phyloP scores from a whole-genome alignment of 192 early-diverging fungal species.

The Podila verticillata region DNA sequence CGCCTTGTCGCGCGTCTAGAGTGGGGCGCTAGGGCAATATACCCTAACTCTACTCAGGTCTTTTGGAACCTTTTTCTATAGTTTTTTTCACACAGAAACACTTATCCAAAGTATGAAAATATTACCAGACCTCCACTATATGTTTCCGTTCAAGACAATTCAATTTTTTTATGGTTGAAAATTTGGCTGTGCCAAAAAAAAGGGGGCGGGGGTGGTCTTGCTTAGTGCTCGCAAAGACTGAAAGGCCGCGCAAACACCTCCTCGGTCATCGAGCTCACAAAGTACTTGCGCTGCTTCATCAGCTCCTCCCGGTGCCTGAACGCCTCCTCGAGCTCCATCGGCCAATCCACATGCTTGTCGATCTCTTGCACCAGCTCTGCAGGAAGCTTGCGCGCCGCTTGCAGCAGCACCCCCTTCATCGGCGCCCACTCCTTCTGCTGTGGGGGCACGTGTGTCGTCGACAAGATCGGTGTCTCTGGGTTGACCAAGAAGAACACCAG shows the following conservation, averaged over 20 bases:
- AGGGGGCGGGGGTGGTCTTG: no score
- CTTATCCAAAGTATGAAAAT: no score
- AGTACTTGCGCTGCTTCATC: conserved; percentile 18
- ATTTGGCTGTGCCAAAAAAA: no score
- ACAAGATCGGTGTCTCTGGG: conserved; percentile 60
- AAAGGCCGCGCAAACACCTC: conserved; percentile 21
- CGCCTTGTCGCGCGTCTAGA: no score
- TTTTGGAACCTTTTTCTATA: no score
- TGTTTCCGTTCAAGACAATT: no score
- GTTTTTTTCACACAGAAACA: no score
- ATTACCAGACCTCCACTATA: no score
- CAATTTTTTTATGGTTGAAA: no score
- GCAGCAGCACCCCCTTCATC: neutral
- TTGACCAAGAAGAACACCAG: conserved; percentile 78
- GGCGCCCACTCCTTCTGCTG: conserved; percentile 61
- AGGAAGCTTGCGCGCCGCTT: conserved; percentile 4
- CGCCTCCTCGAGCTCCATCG: conserved; percentile 13
- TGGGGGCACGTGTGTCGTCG: conserved; percentile 69
- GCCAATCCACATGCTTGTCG: conserved; percentile 14
- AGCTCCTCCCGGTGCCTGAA: conserved; percentile 6
- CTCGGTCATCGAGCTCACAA: conserved; percentile 3
- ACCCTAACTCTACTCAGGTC: no score
- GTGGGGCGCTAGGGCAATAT: no score
- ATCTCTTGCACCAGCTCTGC: conserved; percentile 10
- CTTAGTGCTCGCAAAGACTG: conserved; percentile 19